These are phyloP conservation scores for Tolypocladium nubicola DNA, from an alignment of 2,329 filamentous ascomycete genomes.

Conservation along the genomic window DNA sequence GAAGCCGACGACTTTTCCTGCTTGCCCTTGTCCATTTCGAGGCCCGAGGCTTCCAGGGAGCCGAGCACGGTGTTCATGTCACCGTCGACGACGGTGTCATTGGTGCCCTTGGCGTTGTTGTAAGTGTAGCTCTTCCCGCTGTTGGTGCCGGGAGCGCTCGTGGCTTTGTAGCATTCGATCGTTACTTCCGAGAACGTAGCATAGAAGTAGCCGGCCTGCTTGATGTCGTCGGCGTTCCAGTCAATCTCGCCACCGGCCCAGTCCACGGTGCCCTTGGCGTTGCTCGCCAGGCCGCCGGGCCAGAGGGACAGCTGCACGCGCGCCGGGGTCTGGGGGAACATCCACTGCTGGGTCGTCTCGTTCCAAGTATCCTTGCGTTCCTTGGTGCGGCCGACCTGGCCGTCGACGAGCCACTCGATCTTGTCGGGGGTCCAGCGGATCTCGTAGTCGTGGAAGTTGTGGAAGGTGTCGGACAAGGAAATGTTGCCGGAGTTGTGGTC, in stretches of 20 bases:
- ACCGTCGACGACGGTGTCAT: slow-evolving; percentile 67
- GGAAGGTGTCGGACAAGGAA: slow-evolving; percentile 57
- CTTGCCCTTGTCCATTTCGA: slow-evolving; percentile 51
- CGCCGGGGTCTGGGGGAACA: slow-evolving; percentile 83
- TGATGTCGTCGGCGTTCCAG: slow-evolving; percentile 71
- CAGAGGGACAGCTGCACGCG: slow-evolving; percentile 91
- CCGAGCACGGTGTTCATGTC: slow-evolving; percentile 66
- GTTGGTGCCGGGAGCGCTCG: slow-evolving; percentile 52
- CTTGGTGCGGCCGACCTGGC: slow-evolving; percentile 62
- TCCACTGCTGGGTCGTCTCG: slow-evolving; percentile 65
- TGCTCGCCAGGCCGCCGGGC: slow-evolving; percentile 75
- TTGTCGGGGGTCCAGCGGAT: slow-evolving; percentile 84
- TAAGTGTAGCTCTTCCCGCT: slow-evolving; percentile 67
- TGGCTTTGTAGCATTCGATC: slow-evolving; percentile 74
- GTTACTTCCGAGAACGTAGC: slow-evolving; percentile 65
- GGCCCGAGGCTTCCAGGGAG: slow-evolving; percentile 71
- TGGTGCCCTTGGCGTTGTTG: slow-evolving; percentile 52
- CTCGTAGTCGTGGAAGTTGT: slow-evolving; percentile 79
- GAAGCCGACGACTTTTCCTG: slow-evolving; percentile 4
- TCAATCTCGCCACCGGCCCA: slow-evolving; percentile 90
- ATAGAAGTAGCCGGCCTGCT: slow-evolving; percentile 80
- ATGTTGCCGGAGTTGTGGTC: slow-evolving; percentile 70
- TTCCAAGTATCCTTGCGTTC: slow-evolving; percentile 80
- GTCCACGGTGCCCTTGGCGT: slow-evolving; percentile 72
- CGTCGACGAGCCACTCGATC: slow-evolving; percentile 82